Base-by-base conservation (phyloP, 805 yeast species). In the Saturnispora sekii region DNA sequence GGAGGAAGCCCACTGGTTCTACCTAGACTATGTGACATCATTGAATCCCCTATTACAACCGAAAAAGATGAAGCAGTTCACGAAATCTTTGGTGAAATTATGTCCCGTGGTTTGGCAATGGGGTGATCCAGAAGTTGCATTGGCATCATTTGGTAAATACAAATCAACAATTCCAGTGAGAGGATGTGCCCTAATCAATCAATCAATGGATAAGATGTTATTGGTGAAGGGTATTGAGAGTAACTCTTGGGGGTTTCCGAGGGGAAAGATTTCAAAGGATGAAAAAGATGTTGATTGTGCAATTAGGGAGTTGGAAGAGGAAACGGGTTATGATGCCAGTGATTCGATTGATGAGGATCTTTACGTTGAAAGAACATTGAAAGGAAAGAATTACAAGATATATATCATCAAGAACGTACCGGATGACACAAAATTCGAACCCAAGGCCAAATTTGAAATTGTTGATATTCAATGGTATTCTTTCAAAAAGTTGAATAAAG, bases 1-100 rank as follows among this genome's bases (percentile, higher is more conserved):
- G 35, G 99, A 93, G 68, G 97, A 93, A 63, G 98, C 98, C 2
- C 96, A 88, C 54, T 93, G 98, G 98, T 93, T 84, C 59, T 93
- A 89, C 63, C 74, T 83, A 41, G 99, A 93, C 63, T 89, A 82
- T 55, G 71, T 82, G 10, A 73, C 89, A 32, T 74, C 73, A 32
- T 65, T 81, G 54, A 83, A 87, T 60, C 89, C 93, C 3, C 62
- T 70, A 30, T 69, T 90, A 47, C 97, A 97, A 1, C 59, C 75
- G 2, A 66, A 89, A 69, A 83, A 81, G 57, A 79, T 88, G 76
- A 83, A 82, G 60, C 64, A 73, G 8, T 89, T 93, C 60, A 79
- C 89, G 0, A 74, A 81, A 38, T 71, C 69, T 50, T 65, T 93
- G 32, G 69, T 83, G 51, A 77, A 77, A 49, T 69, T 77, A 47